phyloP scores from a whole-genome alignment of 1,139 yeast genomes.

The Blastobotrys aristatus region DNA sequence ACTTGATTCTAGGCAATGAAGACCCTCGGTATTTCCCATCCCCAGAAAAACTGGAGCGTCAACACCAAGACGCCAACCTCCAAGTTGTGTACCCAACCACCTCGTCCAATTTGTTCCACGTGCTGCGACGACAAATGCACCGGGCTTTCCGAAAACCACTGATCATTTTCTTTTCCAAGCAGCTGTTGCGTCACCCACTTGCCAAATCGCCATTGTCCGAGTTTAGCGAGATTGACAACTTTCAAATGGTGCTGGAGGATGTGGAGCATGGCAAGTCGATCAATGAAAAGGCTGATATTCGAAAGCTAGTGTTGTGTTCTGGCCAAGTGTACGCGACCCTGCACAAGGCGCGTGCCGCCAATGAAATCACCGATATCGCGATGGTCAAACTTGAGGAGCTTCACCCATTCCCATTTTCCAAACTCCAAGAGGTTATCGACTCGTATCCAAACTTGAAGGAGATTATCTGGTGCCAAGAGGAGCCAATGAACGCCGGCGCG shows the following conservation, averaged over 20 bases:
- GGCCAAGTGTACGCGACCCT: slow-evolving; percentile 94
- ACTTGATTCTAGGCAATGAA: slow-evolving; percentile 88
- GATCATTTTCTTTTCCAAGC: slow-evolving; percentile 79
- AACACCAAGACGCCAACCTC: slow-evolving; percentile 96
- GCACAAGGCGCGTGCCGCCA: slow-evolving; percentile 73
- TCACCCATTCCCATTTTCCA: slow-evolving; percentile 97
- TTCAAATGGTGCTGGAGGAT: slow-evolving; percentile 93
- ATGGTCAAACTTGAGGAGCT: slow-evolving; percentile 82
- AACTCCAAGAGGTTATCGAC: slow-evolving; percentile 74
- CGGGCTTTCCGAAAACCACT: slow-evolving; percentile 97
- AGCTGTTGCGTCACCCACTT: slow-evolving; percentile 90
- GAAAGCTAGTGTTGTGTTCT: slow-evolving; percentile 71
- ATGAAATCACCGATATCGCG: slow-evolving; percentile 75
- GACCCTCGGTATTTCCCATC: slow-evolving; percentile 91
- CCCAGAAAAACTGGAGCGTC: slow-evolving; percentile 79
- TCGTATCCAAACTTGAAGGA: slow-evolving; percentile 75
- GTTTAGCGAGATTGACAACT: slow-evolving; percentile 81
- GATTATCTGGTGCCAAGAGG: slow-evolving; percentile 94
- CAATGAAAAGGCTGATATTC: slow-evolving; percentile 70
- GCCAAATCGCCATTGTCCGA: slow-evolving; percentile 79
- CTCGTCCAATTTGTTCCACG: slow-evolving; percentile 91
- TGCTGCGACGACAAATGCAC: slow-evolving; percentile 96
- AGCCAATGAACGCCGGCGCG: slow-evolving; percentile 93
- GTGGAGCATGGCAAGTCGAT: slow-evolving; percentile 61
- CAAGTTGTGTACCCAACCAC: slow-evolving; percentile 97